Conservation (phyloP, 768 basidiomycete species). For the Lactarius deliciosus region DNA sequence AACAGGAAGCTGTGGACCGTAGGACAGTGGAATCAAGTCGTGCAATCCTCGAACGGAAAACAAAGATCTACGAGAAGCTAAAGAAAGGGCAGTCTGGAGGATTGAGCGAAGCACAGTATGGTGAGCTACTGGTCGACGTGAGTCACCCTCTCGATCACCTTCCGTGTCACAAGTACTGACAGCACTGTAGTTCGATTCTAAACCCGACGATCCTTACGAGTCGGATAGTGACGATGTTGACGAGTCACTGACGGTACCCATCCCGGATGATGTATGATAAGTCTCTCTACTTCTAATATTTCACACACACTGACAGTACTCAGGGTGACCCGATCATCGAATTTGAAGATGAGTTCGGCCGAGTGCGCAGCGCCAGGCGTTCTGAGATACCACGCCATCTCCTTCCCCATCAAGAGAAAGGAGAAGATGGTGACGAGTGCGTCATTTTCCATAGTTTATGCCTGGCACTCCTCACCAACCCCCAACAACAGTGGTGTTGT, state of each 20-base stretch:
- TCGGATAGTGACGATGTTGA: constrained; percentile 77
- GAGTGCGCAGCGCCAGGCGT: constrained; percentile 61
- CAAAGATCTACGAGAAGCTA: constrained; percentile 77
- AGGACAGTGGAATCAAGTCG: constrained; percentile 72
- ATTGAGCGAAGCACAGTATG: constrained; percentile 71
- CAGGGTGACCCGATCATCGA: constrained; percentile 80
- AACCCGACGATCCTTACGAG: constrained; percentile 52
- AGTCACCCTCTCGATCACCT: constrained; percentile 34
- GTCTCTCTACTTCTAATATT: constrained; percentile 22
- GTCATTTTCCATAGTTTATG: constrained; percentile 27
- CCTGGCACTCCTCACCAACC: constrained; percentile 1
- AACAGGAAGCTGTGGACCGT: constrained; percentile 66
- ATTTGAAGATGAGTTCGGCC: constrained; percentile 86
- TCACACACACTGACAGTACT: not conserved
- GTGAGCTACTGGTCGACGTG: constrained; percentile 74
- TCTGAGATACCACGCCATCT: constrained; percentile 79
- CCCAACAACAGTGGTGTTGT: constrained; percentile 26
- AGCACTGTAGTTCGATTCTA: constrained; percentile 60
- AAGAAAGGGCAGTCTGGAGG: constrained; percentile 77
- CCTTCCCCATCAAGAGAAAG: constrained; percentile 34
- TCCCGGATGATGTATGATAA: constrained; percentile 43
- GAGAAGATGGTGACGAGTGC: constrained; percentile 34
- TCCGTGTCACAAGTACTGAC: constrained; percentile 8
- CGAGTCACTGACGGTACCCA: constrained; percentile 69
- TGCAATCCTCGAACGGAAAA: constrained; percentile 71